A percentile compares a stretch with the other conserved stretches of the same genome.
phyloP scores from a whole-genome alignment of 192 early-diverging fungal genomes.

The Entophlyctis helioformis region DNA sequence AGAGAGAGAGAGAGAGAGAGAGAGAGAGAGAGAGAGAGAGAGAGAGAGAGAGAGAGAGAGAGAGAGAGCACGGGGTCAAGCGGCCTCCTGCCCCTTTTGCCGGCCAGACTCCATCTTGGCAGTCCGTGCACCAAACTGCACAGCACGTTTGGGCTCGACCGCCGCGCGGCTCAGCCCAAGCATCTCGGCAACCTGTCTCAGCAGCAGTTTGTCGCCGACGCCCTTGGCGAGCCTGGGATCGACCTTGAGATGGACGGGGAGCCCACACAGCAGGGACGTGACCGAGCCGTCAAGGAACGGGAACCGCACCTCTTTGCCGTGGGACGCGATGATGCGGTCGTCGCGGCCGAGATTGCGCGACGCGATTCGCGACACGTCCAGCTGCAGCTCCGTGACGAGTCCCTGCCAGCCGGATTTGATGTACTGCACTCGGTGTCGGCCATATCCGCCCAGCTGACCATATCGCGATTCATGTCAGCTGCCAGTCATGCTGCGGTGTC shows the following conservation, averaged over 20 bases:
- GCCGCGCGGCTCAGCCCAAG: slow-evolving; percentile 58
- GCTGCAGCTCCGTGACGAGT: slow-evolving; percentile 61
- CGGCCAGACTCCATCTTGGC: slow-evolving; percentile 70
- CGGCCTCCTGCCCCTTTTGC: slow-evolving; percentile 22
- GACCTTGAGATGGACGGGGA: slow-evolving; percentile 69
- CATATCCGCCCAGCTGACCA: slow-evolving; percentile 58
- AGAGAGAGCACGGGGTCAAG: too few species aligned
- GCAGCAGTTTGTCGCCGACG: slow-evolving; percentile 82
- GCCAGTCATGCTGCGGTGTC: neutral
- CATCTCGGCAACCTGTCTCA: slow-evolving; percentile 55
- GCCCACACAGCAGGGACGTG: slow-evolving; percentile 59
- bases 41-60: too few species aligned
- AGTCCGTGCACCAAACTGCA: slow-evolving; percentile 92
- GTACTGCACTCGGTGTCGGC: slow-evolving; percentile 69
- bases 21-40: too few species aligned
- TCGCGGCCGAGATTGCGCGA: slow-evolving; percentile 86
- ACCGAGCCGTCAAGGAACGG: slow-evolving; percentile 75
- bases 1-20: too few species aligned
- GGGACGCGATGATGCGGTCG: slow-evolving; percentile 82
- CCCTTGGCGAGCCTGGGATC: slow-evolving; percentile 70
- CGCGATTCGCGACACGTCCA: slow-evolving; percentile 78
- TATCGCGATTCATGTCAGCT: neutral
- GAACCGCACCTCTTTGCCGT: slow-evolving; percentile 66
- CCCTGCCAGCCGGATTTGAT: slow-evolving; percentile 46
- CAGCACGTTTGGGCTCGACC: slow-evolving; percentile 75